A percentile compares a stretch with the other conserved stretches of the same genome.
Evolutionary conservation across 2,329 filamentous ascomycete species (phyloP).

Genomic region (Clonostachys rhizophaga): DNA sequence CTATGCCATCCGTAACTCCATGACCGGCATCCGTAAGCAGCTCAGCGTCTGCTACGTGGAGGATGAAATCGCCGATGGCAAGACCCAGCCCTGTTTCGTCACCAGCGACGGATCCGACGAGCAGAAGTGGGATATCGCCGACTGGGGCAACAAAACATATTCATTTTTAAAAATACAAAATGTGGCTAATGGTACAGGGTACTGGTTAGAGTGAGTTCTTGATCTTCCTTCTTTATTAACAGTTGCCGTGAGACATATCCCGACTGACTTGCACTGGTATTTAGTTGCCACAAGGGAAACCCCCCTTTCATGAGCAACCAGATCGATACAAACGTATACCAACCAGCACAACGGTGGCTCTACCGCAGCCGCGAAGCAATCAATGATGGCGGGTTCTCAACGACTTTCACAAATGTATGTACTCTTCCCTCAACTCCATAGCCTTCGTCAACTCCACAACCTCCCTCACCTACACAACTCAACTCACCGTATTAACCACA

Average conservation of each 20-base stretch:
- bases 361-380: conserved; percentile 20
- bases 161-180: too few relatives aligned
- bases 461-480: too few relatives aligned
- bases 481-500: too few relatives aligned
- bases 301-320: conserved; percentile 21
- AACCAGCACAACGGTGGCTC: conserved; percentile 25
- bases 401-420: conserved; percentile 19
- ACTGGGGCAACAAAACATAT: conserved; percentile 19
- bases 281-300: conserved; percentile 13
- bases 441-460: background rate
- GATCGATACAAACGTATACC: conserved; percentile 10
- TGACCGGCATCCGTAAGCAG: conserved; percentile 17
- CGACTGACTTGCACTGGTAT: too few relatives aligned
- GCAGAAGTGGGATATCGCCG: conserved; percentile 25
- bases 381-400: conserved; percentile 23
- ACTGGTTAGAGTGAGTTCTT: too few relatives aligned
- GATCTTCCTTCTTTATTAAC: too few relatives aligned
- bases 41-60: conserved; percentile 17
- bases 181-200: too few relatives aligned
- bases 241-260: too few relatives aligned
- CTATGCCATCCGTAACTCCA: conserved; percentile 20
- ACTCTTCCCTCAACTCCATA: too few relatives aligned
- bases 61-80: conserved; percentile 12
- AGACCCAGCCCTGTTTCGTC: conserved; percentile 20
- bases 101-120: conserved; percentile 12